Conservation (phyloP, 108 stramenopile species). For the Fragilaria crotonensis region DNA sequence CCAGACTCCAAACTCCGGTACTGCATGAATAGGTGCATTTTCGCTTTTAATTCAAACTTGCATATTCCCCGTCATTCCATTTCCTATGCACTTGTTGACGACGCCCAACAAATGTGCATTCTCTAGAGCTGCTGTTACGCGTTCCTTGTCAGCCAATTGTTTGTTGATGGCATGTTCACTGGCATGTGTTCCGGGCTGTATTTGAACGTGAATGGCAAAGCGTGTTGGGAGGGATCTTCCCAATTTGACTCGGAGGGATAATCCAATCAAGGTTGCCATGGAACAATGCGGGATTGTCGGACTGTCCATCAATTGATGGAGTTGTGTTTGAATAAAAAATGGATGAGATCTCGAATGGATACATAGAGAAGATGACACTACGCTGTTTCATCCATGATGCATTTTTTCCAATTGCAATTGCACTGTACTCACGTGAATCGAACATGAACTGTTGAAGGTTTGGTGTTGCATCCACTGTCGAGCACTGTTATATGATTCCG, state of each 20-base stretch:
- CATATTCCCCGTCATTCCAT: slow-evolving; percentile 36
- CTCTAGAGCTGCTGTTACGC: slow-evolving; percentile 97
- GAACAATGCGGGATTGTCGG: slow-evolving; percentile 93
- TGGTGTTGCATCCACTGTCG: not conserved
- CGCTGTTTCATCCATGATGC: not conserved
- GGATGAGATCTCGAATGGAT: too few relatives aligned
- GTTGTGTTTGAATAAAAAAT: too few relatives aligned
- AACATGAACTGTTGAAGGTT: slow-evolving; percentile 47
- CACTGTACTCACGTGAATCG: slow-evolving; percentile 47
- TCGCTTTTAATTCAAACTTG: too few relatives aligned
- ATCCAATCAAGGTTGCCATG: slow-evolving; percentile 99
- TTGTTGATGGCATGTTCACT: slow-evolving; percentile 95
- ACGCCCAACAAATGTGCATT: slow-evolving; percentile 95
- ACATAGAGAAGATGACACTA: not conserved
- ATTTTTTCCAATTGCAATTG: too few relatives aligned
- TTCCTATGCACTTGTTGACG: slow-evolving; percentile 91
- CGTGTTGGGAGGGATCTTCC: slow-evolving; percentile 81
- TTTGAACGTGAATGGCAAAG: slow-evolving; percentile 83
- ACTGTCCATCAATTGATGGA: not conserved
- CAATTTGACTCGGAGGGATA: slow-evolving; percentile 93
- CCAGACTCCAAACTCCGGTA: too few relatives aligned
- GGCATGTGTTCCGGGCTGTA: slow-evolving; percentile 94
- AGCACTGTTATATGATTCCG: slow-evolving; percentile 30
- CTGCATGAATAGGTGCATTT: too few relatives aligned
- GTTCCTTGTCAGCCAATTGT: slow-evolving; percentile 97